Conservation (phyloP, 148 eudicot species). For the Amaranthus cruentus region DNA sequence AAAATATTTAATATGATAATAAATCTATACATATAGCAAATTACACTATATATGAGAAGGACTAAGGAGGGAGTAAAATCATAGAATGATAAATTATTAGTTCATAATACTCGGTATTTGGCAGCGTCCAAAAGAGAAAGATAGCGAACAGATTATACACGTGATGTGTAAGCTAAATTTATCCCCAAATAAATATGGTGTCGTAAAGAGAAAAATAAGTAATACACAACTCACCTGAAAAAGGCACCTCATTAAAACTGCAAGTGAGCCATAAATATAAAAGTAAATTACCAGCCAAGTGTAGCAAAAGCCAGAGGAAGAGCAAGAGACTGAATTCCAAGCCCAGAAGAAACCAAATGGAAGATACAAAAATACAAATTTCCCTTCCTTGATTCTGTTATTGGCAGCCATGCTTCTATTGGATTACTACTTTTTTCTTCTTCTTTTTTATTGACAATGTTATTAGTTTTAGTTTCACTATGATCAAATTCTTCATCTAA, state of each 20-base stretch:
- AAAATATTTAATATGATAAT: too few species aligned
- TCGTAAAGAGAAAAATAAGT: too few species aligned
- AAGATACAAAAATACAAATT: conserved; percentile 36
- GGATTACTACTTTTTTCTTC: background rate
- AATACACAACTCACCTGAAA: too few species aligned
- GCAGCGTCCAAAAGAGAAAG: too few species aligned
- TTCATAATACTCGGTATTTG: too few species aligned
- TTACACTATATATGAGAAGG: too few species aligned
- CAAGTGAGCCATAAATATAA: background rate
- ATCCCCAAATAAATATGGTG: too few species aligned
- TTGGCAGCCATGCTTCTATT: conserved; percentile 28
- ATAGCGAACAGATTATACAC: too few species aligned
- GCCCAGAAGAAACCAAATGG: conserved; percentile 38
- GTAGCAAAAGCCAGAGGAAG: conserved; percentile 36
- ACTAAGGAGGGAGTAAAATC: too few species aligned
- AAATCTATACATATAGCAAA: too few species aligned
- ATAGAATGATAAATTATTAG: too few species aligned
- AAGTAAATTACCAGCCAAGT: conserved; percentile 28
- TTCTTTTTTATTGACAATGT: background rate
- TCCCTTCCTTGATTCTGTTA: conserved; percentile 49
- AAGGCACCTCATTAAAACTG: background rate
- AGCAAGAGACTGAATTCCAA: conserved; percentile 35
- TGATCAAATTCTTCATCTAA: background rate
- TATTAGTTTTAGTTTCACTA: background rate
- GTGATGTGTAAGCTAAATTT: too few species aligned